Evolutionary conservation across 1,139 yeast genomes (phyloP), one percentile per base, ranked within the genome.

Genomic region (Diutina catenulata): DNA sequence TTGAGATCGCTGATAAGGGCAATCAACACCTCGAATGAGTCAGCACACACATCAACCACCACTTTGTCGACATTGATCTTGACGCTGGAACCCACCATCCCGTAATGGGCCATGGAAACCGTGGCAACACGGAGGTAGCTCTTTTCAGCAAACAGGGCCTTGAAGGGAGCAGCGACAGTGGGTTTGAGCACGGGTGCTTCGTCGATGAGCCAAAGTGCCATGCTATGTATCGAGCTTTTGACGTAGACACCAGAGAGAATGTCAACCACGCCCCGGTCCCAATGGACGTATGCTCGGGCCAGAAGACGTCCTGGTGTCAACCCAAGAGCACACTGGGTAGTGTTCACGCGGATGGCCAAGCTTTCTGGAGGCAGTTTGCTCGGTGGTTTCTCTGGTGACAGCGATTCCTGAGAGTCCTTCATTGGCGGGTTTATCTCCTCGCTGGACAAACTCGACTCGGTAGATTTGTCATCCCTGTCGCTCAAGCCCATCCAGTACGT

Each of bases 401-500:
- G n/a, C n/a, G n/a, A n/a, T n/a, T n/a, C n/a, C n/a, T n/a, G n/a
- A n/a, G n/a, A n/a, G n/a, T n/a, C n/a, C n/a, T n/a, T n/a, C n/a
- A n/a, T n/a, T n/a, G n/a, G n/a, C n/a, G n/a, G n/a, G n/a, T n/a
- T n/a, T n/a, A n/a, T n/a, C n/a, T n/a, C n/a, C 33, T 28, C 11
- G 14, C 18, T n/a, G n/a, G n/a, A n/a, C n/a, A n/a, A n/a, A 15
- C 20, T 5, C 10, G 9, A 15, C 5, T 6, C 4, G 29, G 14
- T 27, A 15, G 20, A 15, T 22, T n/a, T 21, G 13, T 45, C 46
- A 36, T 46, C 48, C n/a, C 45, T 46, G 25, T 49, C 53, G 31
- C 62, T 51, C 16, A 45, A 49, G 39, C 37, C 45, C 32, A 77
- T 47, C 87, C 86, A 79, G 21, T 56, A 51, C 0, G 84, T 71